Percentiles rank a stretch among this genome's conserved stretches.
These are phyloP conservation scores for Didymellaceae sp. DNA, from an alignment of 2,329 filamentous ascomycete genomes.

Conservation along the genomic window DNA sequence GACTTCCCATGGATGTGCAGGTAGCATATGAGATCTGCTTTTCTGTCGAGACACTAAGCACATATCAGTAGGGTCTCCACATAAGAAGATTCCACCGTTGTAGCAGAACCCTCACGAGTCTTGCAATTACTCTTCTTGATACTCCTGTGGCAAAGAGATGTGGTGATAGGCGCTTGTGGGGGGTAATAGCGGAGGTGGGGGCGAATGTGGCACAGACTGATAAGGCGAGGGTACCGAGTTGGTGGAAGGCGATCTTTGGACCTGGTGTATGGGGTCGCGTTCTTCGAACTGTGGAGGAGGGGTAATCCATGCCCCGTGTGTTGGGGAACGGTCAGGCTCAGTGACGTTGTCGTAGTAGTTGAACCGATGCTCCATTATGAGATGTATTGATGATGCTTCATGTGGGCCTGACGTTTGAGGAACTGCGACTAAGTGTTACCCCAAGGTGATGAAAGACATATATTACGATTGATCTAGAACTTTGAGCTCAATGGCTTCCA, in stretches of 20 bases:
- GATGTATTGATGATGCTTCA: neutral
- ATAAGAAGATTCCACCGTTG: neutral
- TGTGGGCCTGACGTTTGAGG: neutral
- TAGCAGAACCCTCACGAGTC: constrained; percentile 8
- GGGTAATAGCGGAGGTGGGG: constrained; percentile 23
- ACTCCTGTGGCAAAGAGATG: constrained; percentile 13
- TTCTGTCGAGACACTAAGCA: constrained; percentile 25
- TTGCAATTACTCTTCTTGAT: constrained; percentile 23
- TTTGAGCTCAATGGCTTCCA: constrained; percentile 1
- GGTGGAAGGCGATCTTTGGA: constrained; percentile 7
- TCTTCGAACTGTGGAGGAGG: constrained; percentile 32
- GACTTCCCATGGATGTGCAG: constrained; percentile 10
- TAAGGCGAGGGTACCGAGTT: constrained; percentile 14
- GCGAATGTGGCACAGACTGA: constrained; percentile 19
- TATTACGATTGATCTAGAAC: neutral
- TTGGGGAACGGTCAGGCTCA: constrained; percentile 6
- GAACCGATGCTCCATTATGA: constrained; percentile 6
- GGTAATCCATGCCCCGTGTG: constrained; percentile 29
- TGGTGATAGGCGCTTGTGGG: constrained; percentile 23
- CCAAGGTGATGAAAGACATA: constrained; percentile 2
- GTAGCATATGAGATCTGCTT: constrained; percentile 29
- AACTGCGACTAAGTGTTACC: neutral
- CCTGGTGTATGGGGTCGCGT: constrained; percentile 23
- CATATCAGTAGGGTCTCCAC: constrained; percentile 14
- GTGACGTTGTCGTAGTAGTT: constrained; percentile 8